Conservation (phyloP, 108 stramenopile genomes). For the Discostella stelligeroides region DNA sequence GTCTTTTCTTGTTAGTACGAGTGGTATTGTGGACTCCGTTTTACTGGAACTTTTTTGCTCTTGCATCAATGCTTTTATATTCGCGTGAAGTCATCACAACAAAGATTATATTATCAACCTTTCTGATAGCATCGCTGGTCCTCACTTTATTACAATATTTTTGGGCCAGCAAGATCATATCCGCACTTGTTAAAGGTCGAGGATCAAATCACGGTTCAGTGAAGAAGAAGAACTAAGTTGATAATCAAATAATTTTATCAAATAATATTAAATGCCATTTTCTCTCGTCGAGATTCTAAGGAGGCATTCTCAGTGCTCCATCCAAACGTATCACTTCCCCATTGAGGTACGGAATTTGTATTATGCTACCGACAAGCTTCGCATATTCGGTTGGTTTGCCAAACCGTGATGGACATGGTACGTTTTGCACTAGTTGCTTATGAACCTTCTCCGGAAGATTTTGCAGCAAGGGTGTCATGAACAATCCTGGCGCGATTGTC, state of each 20-base stretch:
- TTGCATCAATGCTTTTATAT: slow-evolving; percentile 27
- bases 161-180: slow-evolving; percentile 48
- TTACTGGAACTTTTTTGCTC: slow-evolving; percentile 29
- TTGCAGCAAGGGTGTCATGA: slow-evolving; percentile 90
- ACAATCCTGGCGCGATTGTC: slow-evolving; percentile 94
- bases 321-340: slow-evolving; percentile 92
- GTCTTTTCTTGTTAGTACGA: slow-evolving; percentile 37
- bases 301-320: slow-evolving; percentile 93
- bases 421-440: slow-evolving; percentile 75
- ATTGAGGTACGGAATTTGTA: slow-evolving; percentile 89
- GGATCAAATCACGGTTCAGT: slow-evolving; percentile 7
- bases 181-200: slow-evolving; percentile 22
- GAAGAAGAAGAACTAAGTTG: neutral
- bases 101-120: slow-evolving; percentile 20
- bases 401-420: slow-evolving; percentile 88
- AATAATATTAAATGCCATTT: neutral
- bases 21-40: slow-evolving; percentile 48
- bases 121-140: slow-evolving; percentile 21
- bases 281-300: slow-evolving; percentile 40
- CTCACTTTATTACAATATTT: slow-evolving; percentile 46
- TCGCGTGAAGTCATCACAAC: slow-evolving; percentile 7
- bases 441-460: slow-evolving; percentile 85
- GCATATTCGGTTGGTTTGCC: slow-evolving; percentile 88
- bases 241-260: neutral
- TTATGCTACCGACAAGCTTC: slow-evolving; percentile 72